Base-by-base conservation (phyloP, 768 basidiomycete species). In the Boletus subparvulus region DNA sequence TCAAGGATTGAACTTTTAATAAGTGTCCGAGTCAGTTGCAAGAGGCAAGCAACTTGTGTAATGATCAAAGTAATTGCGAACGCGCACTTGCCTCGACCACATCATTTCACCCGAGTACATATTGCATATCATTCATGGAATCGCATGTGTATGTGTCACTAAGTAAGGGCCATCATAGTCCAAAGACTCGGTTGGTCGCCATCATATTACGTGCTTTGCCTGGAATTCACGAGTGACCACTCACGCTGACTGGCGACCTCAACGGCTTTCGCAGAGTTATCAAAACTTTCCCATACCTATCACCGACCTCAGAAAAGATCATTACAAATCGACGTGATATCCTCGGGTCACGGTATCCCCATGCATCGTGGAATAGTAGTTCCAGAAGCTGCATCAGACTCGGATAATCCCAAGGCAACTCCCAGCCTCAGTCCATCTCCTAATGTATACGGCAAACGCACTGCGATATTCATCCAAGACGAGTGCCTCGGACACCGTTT, bases 401-500 rank as follows among this genome's bases (percentile, higher is more conserved):
- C 17, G 26, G 49, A 41, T 21, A 26, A 43, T 36, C n/a, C 32
- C 47, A 30, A 39, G n/a, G 14, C 37, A 5, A 33, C 30, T 45
- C 37, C 28, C 26, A 33, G 4, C 16, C 28, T 33, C 8, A 21
- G 24, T 41, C 9, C 45, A 3, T 45, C 48, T 28, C 21, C 42
- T 24, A 39, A 30, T 19, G 17, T n/a, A 24, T 39, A 24, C 17
- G 16, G 3, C 26, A 69, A 61, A 46, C 63, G 61, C 46, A 70
- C 66, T 2, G 56, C 64, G 17, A 61, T 83, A 42, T 79, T 76
- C 61, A 67, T 92, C 13, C 92, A 93, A 71, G 85, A 88, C 55
- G 81, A 83, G 16, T 92, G 91, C 67, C 77, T 85, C 17, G 75
- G 83, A 55, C 91, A 93, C 66, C 80, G 76, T 47, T 96, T 85